A percentile compares a stretch with the other conserved stretches of the same genome.
These are phyloP conservation scores for Coemansia sp. DNA, from an alignment of 192 early-diverging fungal genomes.

Conservation along the genomic window DNA sequence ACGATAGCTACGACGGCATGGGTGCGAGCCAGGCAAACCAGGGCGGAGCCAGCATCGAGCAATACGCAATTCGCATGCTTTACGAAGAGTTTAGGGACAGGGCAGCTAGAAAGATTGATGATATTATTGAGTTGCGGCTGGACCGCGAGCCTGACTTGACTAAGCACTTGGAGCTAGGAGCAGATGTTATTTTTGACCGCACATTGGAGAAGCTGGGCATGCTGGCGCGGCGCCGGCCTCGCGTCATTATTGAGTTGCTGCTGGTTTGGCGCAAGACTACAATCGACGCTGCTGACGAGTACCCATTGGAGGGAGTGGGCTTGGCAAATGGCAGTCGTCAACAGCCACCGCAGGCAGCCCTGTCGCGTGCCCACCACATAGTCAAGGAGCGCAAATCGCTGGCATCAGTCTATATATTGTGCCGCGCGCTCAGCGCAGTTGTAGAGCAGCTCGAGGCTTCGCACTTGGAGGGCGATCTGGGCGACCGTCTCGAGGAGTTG, in stretches of 20 bases:
- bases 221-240: slow-evolving; percentile 80
- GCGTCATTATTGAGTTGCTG: slow-evolving; percentile 76
- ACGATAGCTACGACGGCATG: slow-evolving; percentile 7
- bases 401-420: slow-evolving; percentile 81
- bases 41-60: slow-evolving; percentile 31
- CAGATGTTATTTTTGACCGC: slow-evolving; percentile 79
- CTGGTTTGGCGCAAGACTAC: slow-evolving; percentile 75
- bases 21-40: neutral
- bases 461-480: slow-evolving; percentile 76
- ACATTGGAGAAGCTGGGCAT: slow-evolving; percentile 74
- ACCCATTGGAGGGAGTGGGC: slow-evolving; percentile 22
- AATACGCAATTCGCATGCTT: slow-evolving; percentile 43
- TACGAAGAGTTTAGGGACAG: slow-evolving; percentile 50
- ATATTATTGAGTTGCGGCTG: slow-evolving; percentile 35
- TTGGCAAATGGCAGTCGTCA: neutral
- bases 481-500: slow-evolving; percentile 87
- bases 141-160: slow-evolving; percentile 67
- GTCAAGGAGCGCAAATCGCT: slow-evolving; percentile 54
- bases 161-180: slow-evolving; percentile 60
- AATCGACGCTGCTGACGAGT: slow-evolving; percentile 48
- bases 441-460: slow-evolving; percentile 69
- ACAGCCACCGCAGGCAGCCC: slow-evolving; percentile 9
- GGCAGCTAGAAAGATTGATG: slow-evolving; percentile 38
- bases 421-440: slow-evolving; percentile 83
- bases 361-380: slow-evolving; percentile 48